Evolutionary conservation across 2,329 filamentous ascomycete species (phyloP).

Genomic region (Epichloe gansuensis): DNA sequence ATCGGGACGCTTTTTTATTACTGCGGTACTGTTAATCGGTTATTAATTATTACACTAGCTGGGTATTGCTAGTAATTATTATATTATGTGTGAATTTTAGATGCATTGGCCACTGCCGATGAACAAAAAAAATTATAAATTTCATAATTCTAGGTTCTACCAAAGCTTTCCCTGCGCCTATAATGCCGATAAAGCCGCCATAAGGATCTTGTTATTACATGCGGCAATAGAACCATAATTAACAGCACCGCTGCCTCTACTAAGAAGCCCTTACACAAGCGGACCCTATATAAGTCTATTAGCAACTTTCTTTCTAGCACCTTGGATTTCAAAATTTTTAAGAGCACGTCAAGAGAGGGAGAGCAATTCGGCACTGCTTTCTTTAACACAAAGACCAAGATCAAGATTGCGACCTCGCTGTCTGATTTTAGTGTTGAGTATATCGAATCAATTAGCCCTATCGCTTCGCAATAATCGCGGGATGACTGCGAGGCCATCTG

Average conservation of each 20-base stretch:
- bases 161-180: no score
- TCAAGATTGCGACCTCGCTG: conserved; percentile 48
- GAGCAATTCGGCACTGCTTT: conserved; percentile 72
- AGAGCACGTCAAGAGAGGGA: conserved; percentile 40
- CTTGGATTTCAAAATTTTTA: conserved; percentile 8
- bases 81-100: no score
- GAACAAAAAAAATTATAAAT: no score
- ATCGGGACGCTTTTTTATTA: no score
- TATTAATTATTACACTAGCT: no score
- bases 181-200: no score
- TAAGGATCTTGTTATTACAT: not conserved
- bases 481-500: conserved; percentile 83
- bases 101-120: no score
- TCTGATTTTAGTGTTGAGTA: conserved; percentile 14
- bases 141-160: no score
- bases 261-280: conserved; percentile 1
- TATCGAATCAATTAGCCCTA: conserved; percentile 68
- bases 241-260: not conserved
- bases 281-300: conserved; percentile 5
- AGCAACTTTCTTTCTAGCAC: conserved; percentile 9
- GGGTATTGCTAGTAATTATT: no score
- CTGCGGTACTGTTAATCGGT: no score
- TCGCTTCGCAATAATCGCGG: conserved; percentile 56
- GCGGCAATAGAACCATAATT: not conserved
- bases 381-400: conserved; percentile 47